Evolutionary conservation across 805 yeast species (phyloP), one percentile per base, ranked within the genome.

Genomic region (Kodamaea laetipori): DNA sequence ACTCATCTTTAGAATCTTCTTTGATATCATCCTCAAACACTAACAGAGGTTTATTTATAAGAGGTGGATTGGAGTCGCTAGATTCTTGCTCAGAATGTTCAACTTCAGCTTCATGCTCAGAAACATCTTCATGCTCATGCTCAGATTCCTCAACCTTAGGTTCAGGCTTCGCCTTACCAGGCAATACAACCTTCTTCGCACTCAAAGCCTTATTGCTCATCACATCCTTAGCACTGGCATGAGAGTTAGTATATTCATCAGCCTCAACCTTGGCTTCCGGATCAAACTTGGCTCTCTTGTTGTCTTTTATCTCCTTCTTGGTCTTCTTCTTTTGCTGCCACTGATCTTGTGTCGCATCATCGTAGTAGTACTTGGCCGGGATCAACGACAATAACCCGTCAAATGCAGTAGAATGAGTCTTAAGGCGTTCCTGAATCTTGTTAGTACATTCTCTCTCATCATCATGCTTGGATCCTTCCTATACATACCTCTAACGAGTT

Each of bases 311-410:
- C 52, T 87, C 89, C 42, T 75, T 79, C 54, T 84, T 86, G 23
- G 80, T 64, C 65, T 82, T 78, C 70, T 89, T 88, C 69, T 82
- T 86, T 54, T 83, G 84, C 54, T 84, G 82, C 97, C 97, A 90
- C 66, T 92, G 97, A 41, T 84, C 83, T 55, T 84, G 82, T 2
- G 92, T 84, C 46, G 87, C 92, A 30, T 86, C 96, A 62, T 90
- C 97, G 61, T 87, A 90, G 62, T 92, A 92, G 58, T 85, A 90
- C 59, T 90, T 89, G 2, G 97, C 96, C 3, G 98, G 97, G 46
- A 92, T 90, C 63, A 92, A 71, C 15, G 97, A 88, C 46, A 92
- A 71, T 41, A 92, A 71, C 17, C 97, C 96, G 60, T 87, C 88
- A 62, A 92, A 92, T 3, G 97, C 89, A 40, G 80, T 71, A 10